Percentiles rank a stretch among this genome's conserved stretches.
phyloP scores from a whole-genome alignment of 257 asterid genomes.

The Plantago major region DNA sequence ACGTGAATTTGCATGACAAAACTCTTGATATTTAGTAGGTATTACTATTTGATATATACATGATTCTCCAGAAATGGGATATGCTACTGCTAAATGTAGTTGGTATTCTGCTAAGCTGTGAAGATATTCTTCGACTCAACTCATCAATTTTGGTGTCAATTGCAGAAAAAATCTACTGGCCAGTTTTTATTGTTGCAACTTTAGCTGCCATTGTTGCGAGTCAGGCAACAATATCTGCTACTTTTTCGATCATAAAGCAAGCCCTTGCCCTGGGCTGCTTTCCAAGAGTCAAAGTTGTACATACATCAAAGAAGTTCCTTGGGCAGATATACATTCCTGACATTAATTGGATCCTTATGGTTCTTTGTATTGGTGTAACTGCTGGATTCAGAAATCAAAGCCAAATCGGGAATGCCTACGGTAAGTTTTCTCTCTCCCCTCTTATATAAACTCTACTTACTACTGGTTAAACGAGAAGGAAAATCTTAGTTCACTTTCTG shows the following conservation, averaged over 20 bases:
- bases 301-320: conserved; percentile 82
- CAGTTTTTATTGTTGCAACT: conserved; percentile 78
- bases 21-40: not conserved
- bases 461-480: too few relatives aligned
- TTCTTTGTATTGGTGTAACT: conserved; percentile 92
- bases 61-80: not conserved
- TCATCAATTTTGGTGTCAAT: conserved; percentile 3
- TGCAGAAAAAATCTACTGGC: conserved; percentile 89
- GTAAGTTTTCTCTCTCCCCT: conserved; percentile 28
- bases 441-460: not conserved
- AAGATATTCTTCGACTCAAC: not conserved
- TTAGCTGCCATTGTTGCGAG: conserved; percentile 95
- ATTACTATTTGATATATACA: not conserved
- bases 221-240: conserved; percentile 93
- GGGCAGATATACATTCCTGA: conserved; percentile 95
- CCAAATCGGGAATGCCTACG: conserved; percentile 97
- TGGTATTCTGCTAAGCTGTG: conserved; percentile 1
- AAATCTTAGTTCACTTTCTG: too few relatives aligned
- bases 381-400: conserved; percentile 93
- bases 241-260: conserved; percentile 93
- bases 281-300: conserved; percentile 94
- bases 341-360: conserved; percentile 93
- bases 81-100: not conserved
- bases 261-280: conserved; percentile 95
- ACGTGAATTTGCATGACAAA: not conserved